Percentiles rank a stretch among this genome's conserved stretches.
These are phyloP conservation scores for Acrocalymma vagum DNA, from an alignment of 2,329 filamentous ascomycete genomes.

Conservation along the genomic window DNA sequence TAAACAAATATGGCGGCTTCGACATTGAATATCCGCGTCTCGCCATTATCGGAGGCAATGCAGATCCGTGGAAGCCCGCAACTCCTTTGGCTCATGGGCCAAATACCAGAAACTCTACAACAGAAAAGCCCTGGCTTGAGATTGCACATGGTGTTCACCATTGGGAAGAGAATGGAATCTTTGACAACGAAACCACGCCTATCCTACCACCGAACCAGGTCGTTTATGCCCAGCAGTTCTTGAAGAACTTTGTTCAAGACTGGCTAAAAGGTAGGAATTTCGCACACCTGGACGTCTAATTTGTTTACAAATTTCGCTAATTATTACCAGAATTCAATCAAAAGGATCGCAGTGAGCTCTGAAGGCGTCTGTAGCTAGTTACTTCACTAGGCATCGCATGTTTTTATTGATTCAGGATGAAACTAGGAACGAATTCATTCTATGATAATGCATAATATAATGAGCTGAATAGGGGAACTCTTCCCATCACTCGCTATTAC, in stretches of 20 bases:
- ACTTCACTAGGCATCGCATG: no score
- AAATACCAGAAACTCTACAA: slow-evolving; percentile 65
- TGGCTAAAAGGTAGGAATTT: slow-evolving; percentile 70
- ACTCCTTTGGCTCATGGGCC: slow-evolving; percentile 74
- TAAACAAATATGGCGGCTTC: slow-evolving; percentile 82
- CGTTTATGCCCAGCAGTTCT: slow-evolving; percentile 64
- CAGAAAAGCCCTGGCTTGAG: slow-evolving; percentile 74
- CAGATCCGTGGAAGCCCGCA: slow-evolving; percentile 81
- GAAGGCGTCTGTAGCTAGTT: no score
- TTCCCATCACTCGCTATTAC: no score
- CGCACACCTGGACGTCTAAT: no score
- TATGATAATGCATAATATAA: no score
- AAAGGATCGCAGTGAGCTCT: no score
- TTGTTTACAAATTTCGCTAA: no score
- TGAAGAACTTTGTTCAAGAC: slow-evolving; percentile 68
- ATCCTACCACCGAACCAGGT: slow-evolving; percentile 68
- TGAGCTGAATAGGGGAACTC: no score
- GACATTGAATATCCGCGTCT: slow-evolving; percentile 77
- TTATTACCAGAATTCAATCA: no score
- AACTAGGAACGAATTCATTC: no score
- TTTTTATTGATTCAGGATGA: no score
- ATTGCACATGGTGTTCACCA: slow-evolving; percentile 81
- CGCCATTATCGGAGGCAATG: slow-evolving; percentile 78
- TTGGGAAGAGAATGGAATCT: slow-evolving; percentile 79
- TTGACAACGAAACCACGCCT: slow-evolving; percentile 67